Conservation (phyloP, 2,329 filamentous ascomycete genomes). For the Nothomitra cinnamomea region DNA sequence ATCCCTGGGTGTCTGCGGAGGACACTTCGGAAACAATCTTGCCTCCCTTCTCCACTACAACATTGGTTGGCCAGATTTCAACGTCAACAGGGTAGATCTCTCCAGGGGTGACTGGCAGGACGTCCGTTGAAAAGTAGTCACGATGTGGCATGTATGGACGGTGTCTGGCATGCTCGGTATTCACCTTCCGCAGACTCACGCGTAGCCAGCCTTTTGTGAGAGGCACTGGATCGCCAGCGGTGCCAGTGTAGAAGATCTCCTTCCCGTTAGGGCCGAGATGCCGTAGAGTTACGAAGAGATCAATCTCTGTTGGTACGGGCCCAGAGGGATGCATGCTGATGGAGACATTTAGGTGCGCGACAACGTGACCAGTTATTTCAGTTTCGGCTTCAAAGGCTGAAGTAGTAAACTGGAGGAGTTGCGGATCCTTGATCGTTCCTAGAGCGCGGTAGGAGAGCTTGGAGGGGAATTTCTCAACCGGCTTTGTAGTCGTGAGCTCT, state of each 20-base stretch:
- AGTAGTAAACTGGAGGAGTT: slow-evolving; percentile 38
- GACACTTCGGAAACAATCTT: slow-evolving; percentile 17
- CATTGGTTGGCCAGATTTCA: slow-evolving; percentile 23
- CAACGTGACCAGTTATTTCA: slow-evolving; percentile 52
- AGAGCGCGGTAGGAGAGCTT: slow-evolving; percentile 42
- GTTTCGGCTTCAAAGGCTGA: slow-evolving; percentile 42
- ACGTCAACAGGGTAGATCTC: slow-evolving; percentile 35
- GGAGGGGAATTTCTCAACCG: slow-evolving; percentile 13
- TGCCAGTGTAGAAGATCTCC: slow-evolving; percentile 38
- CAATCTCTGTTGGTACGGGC: slow-evolving; percentile 26
- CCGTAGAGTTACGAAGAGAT: slow-evolving; percentile 38
- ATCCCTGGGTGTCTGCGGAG: slow-evolving; percentile 33
- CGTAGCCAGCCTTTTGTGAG: slow-evolving; percentile 38
- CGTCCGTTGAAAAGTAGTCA: slow-evolving; percentile 32
- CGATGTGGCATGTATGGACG: slow-evolving; percentile 28
- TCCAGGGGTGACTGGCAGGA: slow-evolving; percentile 29
- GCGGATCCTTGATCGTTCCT: slow-evolving; percentile 30
- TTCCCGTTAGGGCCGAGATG: slow-evolving; percentile 31
- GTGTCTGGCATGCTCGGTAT: slow-evolving; percentile 23
- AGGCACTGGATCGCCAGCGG: slow-evolving; percentile 36
- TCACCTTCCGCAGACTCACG: slow-evolving; percentile 32
- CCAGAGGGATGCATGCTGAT: slow-evolving; percentile 23
- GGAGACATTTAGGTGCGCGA: slow-evolving; percentile 47
- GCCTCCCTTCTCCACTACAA: slow-evolving; percentile 20
- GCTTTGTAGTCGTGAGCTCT: slow-evolving; percentile 19